Base-by-base conservation (phyloP, 2,329 filamentous ascomycete genomes). In the Ploettnerulaceae sp. region DNA sequence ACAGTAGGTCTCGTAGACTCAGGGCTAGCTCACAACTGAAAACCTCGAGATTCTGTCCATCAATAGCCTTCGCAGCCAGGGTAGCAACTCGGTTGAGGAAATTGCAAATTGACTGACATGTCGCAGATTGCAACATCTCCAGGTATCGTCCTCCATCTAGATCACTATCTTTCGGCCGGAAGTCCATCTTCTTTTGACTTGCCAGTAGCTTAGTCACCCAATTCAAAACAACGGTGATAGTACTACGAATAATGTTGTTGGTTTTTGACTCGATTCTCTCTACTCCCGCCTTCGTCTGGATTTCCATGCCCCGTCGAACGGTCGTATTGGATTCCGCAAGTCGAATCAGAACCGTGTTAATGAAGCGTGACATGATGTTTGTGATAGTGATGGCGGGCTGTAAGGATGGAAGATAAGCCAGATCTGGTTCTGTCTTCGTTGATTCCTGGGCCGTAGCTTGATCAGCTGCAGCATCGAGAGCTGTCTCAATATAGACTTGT, bases 361-460 rank as follows among this genome's bases (percentile, higher is more conserved):
- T 90, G 59, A 93, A 95, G 52, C 89, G 88, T 57, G 91, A 84
- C 81, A 97, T 94, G 57, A 98, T 79, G 63, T 91, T 90, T 7
- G 93, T 85, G 53, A 96, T 91, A 44, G 83, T 90, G 44, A 95
- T 88, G 7, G 89, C 86, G 2, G 86, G 81, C 25, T 86, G 84
- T 28, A 97, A 75, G 7, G 81, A 81, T 5, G 83, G 79, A 29
- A 98, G 75, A 65, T 95, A 96, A 2, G 77, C 76, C 40, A 97
- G 76, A 64, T 98, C 91, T 0, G 93, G 93, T 62, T 96, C 91
- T 11, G 75, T 78, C 66, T 91, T 96, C 41, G 76, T 70, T 57
- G 76, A 82, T 65, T 97, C 91, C 60, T 93, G 85, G 1, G 82
- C 73, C 1, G 82, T 74, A 20, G 89, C 87, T 48, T 80, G 75